Conservation (phyloP, 2,329 filamentous ascomycete genomes). For the Aspergillus clavatus region DNA sequence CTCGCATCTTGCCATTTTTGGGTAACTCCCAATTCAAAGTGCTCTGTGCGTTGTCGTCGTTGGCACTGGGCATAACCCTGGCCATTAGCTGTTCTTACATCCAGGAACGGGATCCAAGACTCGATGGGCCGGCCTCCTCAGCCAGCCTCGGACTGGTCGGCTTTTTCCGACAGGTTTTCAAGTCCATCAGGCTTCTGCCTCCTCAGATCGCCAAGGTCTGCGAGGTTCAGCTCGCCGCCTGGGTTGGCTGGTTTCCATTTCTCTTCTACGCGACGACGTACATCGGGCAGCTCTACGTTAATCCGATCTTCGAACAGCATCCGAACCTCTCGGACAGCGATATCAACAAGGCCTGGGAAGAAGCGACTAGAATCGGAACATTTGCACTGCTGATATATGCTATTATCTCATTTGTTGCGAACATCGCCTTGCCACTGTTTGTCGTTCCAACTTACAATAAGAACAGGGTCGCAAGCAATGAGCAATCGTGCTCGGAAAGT, state of each 20-base stretch:
- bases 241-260: constrained; percentile 94
- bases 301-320: constrained; percentile 71
- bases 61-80: constrained; percentile 67
- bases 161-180: constrained; percentile 76
- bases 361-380: constrained; percentile 79
- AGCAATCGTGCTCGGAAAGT: constrained; percentile 6
- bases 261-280: constrained; percentile 94
- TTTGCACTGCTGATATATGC: constrained; percentile 87
- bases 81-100: constrained; percentile 65
- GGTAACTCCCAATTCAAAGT: constrained; percentile 90
- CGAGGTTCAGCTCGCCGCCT: constrained; percentile 76
- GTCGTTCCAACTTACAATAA: constrained; percentile 69
- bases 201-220: constrained; percentile 80
- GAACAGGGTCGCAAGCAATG: constrained; percentile 7
- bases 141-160: constrained; percentile 62
- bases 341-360: constrained; percentile 74
- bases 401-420: constrained; percentile 74
- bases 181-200: constrained; percentile 71
- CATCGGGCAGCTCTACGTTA: constrained; percentile 85
- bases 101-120: constrained; percentile 72
- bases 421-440: constrained; percentile 78
- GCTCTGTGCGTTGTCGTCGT: constrained; percentile 76
- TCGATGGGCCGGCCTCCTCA: constrained; percentile 59
- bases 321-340: constrained; percentile 72
- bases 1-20: constrained; percentile 69